Base-by-base conservation (phyloP, 148 eudicot species). In the Rhododendron henanense region DNA sequence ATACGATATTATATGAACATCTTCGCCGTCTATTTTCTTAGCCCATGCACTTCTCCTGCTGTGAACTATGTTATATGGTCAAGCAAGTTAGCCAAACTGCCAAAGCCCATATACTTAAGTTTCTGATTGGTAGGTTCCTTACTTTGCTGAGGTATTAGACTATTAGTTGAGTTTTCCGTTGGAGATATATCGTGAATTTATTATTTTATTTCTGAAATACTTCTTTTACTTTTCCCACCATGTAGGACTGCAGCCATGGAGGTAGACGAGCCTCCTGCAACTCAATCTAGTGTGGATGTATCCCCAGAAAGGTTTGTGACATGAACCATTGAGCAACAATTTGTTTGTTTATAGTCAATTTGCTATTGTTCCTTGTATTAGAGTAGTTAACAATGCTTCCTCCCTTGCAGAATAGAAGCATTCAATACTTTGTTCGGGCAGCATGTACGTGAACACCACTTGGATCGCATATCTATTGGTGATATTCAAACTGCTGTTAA, bases 401-500 rank as follows among this genome's bases (percentile, higher is more conserved):
- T 76, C 39, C 81, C 78, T 82, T 85, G 88, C 93, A 97, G 99
- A 89, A 84, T 87, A 18, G 96, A 94, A 83, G 94, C 95, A 65
- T 97, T 97, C 83, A 91, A 90, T 77, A 83, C 92, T 76, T 89
- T 94, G 82, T 85, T 95, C 51, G 98, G 96, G 57, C 93, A 89
- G 89, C 97, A 97, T 87, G 93, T 92, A 89, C 94, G 93, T 47
- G 95, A 92, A 91, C 90, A 92, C 86, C 98, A 91, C 87, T 83
- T 95, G 92, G 98, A 97, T 65, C 91, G 90, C 63, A 94, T 97
- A 89, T 83, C 95, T 35, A 90, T 97, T 61, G 83, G 89, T 83
- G 99, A 95, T 48, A 88, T 97, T 47, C 96, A 92, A 83, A 90
- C 91, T 79, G 91, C 93, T 74, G 93, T 93, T 55, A 97, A 95